Percentiles rank a stretch among this genome's conserved stretches.
phyloP scores from a whole-genome alignment of 495 filamentous ascomycete genomes.

The Penicillium turbatum region DNA sequence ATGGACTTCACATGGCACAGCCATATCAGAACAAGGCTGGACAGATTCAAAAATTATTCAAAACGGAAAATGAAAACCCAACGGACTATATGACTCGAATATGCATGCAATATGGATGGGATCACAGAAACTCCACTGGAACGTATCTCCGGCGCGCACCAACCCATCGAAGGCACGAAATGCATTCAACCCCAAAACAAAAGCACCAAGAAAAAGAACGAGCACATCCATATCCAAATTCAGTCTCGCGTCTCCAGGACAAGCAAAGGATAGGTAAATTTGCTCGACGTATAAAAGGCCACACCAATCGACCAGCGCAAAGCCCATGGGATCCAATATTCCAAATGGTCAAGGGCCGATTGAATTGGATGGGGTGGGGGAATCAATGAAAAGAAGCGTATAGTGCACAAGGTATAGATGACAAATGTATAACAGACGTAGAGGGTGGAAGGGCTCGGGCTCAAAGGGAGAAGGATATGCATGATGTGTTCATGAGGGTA shows the following conservation, averaged over 20 bases:
- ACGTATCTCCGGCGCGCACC: not conserved
- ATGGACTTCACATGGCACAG: not conserved
- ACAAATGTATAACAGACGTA: not conserved
- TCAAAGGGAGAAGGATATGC: not conserved
- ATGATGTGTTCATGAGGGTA: slow-evolving; percentile 1
- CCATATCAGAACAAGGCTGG: not conserved
- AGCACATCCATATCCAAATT: not conserved
- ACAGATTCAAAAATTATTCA: not conserved
- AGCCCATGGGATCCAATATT: not conserved
- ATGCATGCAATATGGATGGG: not conserved
- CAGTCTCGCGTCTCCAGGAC: not conserved
- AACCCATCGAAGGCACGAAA: not conserved
- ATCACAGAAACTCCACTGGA: not conserved
- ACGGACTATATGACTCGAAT: not conserved
- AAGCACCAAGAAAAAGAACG: not conserved
- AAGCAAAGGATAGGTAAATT: not conserved
- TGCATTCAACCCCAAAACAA: not conserved
- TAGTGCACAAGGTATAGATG: slow-evolving; percentile 6
- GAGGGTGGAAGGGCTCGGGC: not conserved
- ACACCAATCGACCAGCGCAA: not conserved
- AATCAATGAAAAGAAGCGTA: not conserved
- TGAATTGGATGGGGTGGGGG: not conserved
- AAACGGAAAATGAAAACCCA: not conserved
- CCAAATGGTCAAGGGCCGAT: not conserved
- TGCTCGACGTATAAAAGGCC: not conserved